These are phyloP conservation scores for Oropetium thomaeum DNA, from an alignment of 176 grass and related monocot species.

Conservation along the genomic window DNA sequence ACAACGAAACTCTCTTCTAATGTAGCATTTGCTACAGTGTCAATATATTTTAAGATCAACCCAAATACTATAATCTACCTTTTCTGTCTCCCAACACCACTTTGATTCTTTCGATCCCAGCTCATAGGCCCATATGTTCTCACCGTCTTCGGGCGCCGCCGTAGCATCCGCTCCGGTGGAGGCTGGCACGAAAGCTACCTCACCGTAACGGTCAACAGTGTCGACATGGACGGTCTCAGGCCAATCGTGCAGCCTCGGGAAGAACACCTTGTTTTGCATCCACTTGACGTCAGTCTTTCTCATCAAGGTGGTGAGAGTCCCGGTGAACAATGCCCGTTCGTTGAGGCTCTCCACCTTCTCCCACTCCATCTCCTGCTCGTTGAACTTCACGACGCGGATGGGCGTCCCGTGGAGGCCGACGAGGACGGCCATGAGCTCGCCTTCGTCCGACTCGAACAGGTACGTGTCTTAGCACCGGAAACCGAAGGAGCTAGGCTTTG, in stretches of 20 bases:
- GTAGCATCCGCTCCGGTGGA: neutral
- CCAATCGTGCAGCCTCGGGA: neutral
- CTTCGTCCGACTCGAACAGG: slow-evolving; percentile 2
- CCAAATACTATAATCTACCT: slow-evolving; percentile 1
- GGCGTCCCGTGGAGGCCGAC: neutral
- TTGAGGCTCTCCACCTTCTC: neutral
- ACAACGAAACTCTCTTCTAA: too few species aligned
- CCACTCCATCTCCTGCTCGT: slow-evolving; percentile 29
- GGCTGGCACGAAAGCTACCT: neutral
- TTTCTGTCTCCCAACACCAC: neutral
- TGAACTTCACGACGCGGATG: neutral
- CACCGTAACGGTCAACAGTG: neutral
- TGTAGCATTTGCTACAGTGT: neutral
- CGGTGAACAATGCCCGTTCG: neutral
- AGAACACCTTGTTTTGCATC: slow-evolving; percentile 7
- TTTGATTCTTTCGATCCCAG: neutral
- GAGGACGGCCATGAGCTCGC: slow-evolving; percentile 20
- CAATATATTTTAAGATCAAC: slow-evolving; percentile 14
- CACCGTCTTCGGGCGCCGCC: neutral
- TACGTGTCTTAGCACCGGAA: neutral
- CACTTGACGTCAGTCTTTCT: neutral
- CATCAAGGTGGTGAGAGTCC: neutral
- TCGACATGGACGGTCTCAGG: neutral
- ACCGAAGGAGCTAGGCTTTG: neutral
- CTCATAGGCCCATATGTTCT: neutral